Evolutionary conservation across 768 basidiomycete genomes (phyloP).

Genomic region (Krasilnikovozyma curviuscula): DNA sequence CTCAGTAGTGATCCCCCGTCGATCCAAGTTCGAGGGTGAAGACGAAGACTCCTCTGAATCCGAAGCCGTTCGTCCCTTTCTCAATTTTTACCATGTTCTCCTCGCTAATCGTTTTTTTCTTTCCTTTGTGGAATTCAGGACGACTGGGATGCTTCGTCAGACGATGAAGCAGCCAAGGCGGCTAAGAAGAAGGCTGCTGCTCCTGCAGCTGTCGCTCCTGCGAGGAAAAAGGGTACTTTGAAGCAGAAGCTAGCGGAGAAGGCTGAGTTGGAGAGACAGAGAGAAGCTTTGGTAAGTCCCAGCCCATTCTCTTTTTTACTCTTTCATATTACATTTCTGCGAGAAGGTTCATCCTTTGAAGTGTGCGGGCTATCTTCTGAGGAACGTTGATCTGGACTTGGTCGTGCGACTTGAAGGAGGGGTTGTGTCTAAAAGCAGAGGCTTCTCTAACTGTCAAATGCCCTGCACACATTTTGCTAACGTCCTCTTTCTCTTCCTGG

Average conservation of each 20-base stretch:
- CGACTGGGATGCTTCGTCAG: slow-evolving; percentile 81
- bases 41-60: slow-evolving; percentile 7
- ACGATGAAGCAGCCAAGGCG: slow-evolving; percentile 44
- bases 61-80: background rate
- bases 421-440: too few relatives aligned
- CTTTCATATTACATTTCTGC: too few relatives aligned
- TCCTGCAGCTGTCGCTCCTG: slow-evolving; percentile 37
- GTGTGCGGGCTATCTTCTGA: too few relatives aligned
- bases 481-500: too few relatives aligned
- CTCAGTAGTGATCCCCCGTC: slow-evolving; percentile 4
- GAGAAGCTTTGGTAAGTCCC: slow-evolving; percentile 25
- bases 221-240: slow-evolving; percentile 79
- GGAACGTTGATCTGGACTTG: too few relatives aligned
- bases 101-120: background rate
- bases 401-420: too few relatives aligned
- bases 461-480: too few relatives aligned
- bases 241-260: slow-evolving; percentile 86
- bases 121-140: slow-evolving; percentile 37
- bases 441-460: too few relatives aligned
- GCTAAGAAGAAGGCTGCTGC: slow-evolving; percentile 30
- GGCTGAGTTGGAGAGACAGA: slow-evolving; percentile 44
- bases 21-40: slow-evolving; percentile 6
- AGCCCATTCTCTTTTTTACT: background rate
- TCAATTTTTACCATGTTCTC: background rate
- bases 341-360: background rate